Percentiles rank a stretch among this genome's conserved stretches.
phyloP scores from a whole-genome alignment of 371 early-diverging fungal genomes.

The Mortierella sp. region DNA sequence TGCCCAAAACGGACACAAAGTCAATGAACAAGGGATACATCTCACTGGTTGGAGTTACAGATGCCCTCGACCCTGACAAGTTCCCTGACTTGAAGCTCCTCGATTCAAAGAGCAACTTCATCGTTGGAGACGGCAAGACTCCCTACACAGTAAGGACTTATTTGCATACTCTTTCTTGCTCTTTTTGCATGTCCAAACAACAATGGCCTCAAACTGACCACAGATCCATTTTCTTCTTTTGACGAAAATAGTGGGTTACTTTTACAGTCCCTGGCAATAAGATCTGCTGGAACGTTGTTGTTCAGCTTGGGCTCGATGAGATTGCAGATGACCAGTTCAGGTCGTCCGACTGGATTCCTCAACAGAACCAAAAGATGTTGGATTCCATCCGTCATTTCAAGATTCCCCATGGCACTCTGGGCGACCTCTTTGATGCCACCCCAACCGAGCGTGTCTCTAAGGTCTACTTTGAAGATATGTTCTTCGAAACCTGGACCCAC shows the following conservation, averaged over 20 bases:
- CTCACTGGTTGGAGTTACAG: conserved; percentile 17
- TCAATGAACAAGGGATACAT: neutral
- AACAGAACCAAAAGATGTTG: conserved; percentile 4
- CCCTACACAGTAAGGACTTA: conserved; percentile 9
- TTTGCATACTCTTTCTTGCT: no score
- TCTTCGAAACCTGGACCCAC: conserved; percentile 42
- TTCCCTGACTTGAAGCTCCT: conserved; percentile 4
- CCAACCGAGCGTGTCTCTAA: conserved; percentile 15
- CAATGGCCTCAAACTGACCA: neutral
- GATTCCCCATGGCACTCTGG: conserved; percentile 12
- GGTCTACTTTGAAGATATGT: conserved; percentile 35
- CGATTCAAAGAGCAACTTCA: neutral
- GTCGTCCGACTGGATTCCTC: conserved; percentile 22
- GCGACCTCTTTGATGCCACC: conserved; percentile 27
- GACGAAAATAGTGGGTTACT: conserved; percentile 16
- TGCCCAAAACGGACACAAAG: conserved; percentile 10
- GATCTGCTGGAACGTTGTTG: conserved; percentile 23
- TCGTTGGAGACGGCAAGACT: conserved; percentile 9
- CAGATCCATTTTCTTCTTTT: no score
- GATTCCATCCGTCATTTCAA: conserved; percentile 20
- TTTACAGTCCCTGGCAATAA: conserved; percentile 11
- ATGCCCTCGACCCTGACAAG: conserved; percentile 12
- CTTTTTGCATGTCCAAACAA: no score
- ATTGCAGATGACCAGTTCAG: conserved; percentile 1
- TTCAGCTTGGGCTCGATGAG: neutral